These are phyloP conservation scores for Ophiocordyceps sinensis DNA, from an alignment of 2,329 filamentous ascomycete genomes.

Conservation along the genomic window DNA sequence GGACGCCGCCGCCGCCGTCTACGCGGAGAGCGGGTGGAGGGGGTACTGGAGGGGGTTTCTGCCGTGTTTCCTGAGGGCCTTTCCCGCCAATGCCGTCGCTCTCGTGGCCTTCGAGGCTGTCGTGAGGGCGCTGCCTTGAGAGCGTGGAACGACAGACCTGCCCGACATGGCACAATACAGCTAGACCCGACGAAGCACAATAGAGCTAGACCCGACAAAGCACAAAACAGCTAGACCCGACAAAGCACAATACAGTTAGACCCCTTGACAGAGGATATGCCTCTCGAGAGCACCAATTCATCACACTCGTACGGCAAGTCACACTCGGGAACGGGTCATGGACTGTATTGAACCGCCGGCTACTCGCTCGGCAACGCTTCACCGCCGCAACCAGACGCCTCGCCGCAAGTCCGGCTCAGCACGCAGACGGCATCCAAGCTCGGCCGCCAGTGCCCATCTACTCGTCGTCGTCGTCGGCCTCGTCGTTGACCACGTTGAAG, in stretches of 20 bases:
- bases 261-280: too few species aligned
- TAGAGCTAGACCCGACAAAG: too few species aligned
- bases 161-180: too few species aligned
- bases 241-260: too few species aligned
- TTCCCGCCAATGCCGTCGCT: conserved; percentile 91
- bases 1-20: conserved; percentile 66
- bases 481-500: conserved; percentile 99
- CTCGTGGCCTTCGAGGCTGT: conserved; percentile 86
- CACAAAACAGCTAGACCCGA: too few species aligned
- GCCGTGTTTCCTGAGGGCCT: conserved; percentile 85
- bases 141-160: neutral
- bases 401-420: neutral
- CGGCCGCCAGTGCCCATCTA: neutral
- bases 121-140: conserved; percentile 52
- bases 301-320: too few species aligned
- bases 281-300: too few species aligned
- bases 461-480: conserved; percentile 95
- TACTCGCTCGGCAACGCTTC: neutral
- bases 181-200: too few species aligned
- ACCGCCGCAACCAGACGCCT: neutral
- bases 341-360: too few species aligned
- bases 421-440: neutral
- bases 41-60: conserved; percentile 91
- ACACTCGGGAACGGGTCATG: too few species aligned
- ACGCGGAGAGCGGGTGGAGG: conserved; percentile 56